Conservation (phyloP, 495 filamentous ascomycete species). For the Aspergillus cavernicola region DNA sequence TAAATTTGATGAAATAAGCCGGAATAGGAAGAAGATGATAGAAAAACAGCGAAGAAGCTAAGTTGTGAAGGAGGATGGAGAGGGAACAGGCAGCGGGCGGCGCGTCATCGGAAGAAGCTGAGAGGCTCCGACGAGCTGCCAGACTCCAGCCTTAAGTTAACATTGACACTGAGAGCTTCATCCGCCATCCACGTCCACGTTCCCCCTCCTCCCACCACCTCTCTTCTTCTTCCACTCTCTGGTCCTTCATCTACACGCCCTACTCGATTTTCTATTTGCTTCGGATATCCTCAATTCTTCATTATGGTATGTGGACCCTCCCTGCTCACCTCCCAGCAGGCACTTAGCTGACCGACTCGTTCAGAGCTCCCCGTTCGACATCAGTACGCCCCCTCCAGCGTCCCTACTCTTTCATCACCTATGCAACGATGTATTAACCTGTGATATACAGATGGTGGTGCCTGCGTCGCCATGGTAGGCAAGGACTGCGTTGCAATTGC, state of each 20-base stretch:
- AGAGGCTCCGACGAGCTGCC: conserved; percentile 19
- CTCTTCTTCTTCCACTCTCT: neutral
- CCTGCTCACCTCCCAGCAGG: conserved; percentile 5
- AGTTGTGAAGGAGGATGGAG: neutral
- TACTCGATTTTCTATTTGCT: neutral
- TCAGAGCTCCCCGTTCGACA: conserved; percentile 79
- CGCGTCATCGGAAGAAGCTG: conserved; percentile 43
- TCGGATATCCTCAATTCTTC: conserved; percentile 3
- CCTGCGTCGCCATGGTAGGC: conserved; percentile 96
- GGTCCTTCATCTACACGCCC: neutral
- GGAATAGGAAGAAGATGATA: neutral
- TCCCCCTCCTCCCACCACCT: conserved; percentile 9
- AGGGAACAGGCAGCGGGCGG: conserved; percentile 38
- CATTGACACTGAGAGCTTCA: conserved; percentile 17
- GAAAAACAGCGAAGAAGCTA: conserved; percentile 3
- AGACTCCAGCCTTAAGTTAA: conserved; percentile 27
- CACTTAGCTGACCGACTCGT: conserved; percentile 33
- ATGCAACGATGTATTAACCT: conserved; percentile 25
- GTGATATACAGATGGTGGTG: conserved; percentile 71
- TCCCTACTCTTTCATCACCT: neutral
- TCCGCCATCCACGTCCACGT: conserved; percentile 24
- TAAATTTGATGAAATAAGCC: neutral
- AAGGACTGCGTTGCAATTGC: conserved; percentile 99
- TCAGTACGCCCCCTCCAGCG: conserved; percentile 58
- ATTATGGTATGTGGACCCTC: conserved; percentile 22